Percentiles rank a stretch among this genome's conserved stretches.
phyloP scores from a whole-genome alignment of 2,329 filamentous ascomycete species.

The Monilinia vaccinii-corymbosi region DNA sequence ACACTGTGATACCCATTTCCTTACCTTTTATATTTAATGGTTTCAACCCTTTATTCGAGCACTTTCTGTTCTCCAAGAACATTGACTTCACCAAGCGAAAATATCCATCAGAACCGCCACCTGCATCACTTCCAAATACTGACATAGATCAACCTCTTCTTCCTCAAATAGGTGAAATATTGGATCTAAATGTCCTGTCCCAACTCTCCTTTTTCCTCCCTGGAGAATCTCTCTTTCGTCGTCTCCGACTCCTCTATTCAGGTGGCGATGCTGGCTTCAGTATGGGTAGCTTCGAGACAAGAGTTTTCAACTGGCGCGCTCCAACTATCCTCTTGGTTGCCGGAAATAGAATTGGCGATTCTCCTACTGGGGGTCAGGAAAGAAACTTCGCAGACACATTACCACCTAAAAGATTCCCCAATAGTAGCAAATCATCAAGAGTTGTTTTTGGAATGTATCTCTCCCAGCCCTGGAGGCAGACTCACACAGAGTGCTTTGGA shows the following conservation, averaged over 20 bases:
- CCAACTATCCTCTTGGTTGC: constrained; percentile 64
- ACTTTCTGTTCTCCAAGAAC: constrained; percentile 66
- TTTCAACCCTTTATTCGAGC: constrained; percentile 61
- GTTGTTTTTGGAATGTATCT: constrained; percentile 62
- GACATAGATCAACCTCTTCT: constrained; percentile 34
- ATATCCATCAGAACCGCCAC: constrained; percentile 17
- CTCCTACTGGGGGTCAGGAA: constrained; percentile 42
- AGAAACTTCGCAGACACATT: constrained; percentile 51
- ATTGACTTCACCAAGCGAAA: constrained; percentile 46
- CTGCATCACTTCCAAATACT: constrained; percentile 15
- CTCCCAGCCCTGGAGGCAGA: constrained; percentile 59
- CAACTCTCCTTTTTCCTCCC: constrained; percentile 68
- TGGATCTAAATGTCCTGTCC: constrained; percentile 54
- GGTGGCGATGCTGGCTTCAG: constrained; percentile 65
- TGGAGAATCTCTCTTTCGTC: constrained; percentile 53
- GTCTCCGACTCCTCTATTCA: constrained; percentile 59
- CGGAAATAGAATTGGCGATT: constrained; percentile 49
- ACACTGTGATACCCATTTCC: constrained; percentile 46
- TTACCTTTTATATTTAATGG: constrained; percentile 60
- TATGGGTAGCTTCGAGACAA: constrained; percentile 66
- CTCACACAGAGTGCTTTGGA: constrained; percentile 60
- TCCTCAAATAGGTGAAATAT: constrained; percentile 48
- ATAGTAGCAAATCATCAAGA: constrained; percentile 40
- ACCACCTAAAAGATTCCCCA: constrained; percentile 51
- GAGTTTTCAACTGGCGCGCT: constrained; percentile 68